Conservation (phyloP, 2,329 filamentous ascomycete genomes). For the Beauveria asiatica region DNA sequence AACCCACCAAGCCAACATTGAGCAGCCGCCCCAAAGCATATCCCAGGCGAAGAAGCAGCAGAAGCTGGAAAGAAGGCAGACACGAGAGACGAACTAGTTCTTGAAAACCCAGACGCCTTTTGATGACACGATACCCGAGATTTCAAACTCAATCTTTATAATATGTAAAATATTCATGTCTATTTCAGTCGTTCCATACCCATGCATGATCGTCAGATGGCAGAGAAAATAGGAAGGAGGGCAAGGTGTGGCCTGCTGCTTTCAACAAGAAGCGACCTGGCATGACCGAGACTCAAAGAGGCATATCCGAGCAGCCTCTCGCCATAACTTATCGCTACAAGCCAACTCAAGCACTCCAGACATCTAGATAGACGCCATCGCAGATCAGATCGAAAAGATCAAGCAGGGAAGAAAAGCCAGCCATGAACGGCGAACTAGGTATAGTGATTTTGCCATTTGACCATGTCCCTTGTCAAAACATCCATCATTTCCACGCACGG, state of each 20-base stretch:
- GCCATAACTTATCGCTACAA: neutral
- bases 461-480: conserved; percentile 65
- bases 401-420: neutral
- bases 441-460: conserved; percentile 77
- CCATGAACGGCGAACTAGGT: conserved; percentile 18
- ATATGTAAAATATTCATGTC: neutral
- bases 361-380: neutral
- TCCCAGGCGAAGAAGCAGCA: conserved; percentile 61
- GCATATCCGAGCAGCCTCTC: neutral
- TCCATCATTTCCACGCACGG: conserved; percentile 89
- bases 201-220: neutral
- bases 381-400: neutral
- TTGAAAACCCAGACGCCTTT: neutral
- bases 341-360: neutral
- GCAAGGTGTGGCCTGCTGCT: too few species aligned
- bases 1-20: conserved; percentile 37
- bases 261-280: too few species aligned
- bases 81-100: conserved; percentile 11
- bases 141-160: neutral
- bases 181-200: neutral
- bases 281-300: neutral
- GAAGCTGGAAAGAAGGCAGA: conserved; percentile 48
- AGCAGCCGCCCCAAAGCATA: conserved; percentile 48
- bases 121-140: conserved; percentile 7
- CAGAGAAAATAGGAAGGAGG: neutral